Conservation (phyloP, 2,329 filamentous ascomycete species). For the Mycosphaerelloides madeirae region DNA sequence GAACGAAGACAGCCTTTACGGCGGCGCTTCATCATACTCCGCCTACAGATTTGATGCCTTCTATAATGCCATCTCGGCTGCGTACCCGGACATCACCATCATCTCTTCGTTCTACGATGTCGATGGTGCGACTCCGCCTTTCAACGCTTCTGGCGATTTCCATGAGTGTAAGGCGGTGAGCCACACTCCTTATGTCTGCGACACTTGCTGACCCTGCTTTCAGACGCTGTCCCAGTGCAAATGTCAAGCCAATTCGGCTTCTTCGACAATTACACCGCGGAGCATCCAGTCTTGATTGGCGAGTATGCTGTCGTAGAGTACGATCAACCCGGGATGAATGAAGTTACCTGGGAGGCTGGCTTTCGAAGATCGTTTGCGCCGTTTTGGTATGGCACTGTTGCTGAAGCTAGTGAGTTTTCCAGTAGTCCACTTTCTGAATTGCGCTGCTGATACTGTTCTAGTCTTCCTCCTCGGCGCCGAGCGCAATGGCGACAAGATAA, state of each 20-base stretch:
- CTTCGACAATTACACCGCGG: constrained; percentile 47
- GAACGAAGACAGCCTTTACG: constrained; percentile 61
- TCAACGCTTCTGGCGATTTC: constrained; percentile 3
- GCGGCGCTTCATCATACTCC: constrained; percentile 34
- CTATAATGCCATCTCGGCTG: constrained; percentile 53
- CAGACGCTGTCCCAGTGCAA: constrained; percentile 27
- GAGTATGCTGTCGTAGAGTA: constrained; percentile 52
- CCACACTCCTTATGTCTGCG: not conserved
- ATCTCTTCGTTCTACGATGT: constrained; percentile 45
- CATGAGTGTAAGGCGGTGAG: not conserved
- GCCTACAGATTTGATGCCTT: constrained; percentile 56
- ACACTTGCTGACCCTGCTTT: constrained; percentile 14
- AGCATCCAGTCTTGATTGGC: constrained; percentile 38
- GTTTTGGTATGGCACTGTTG: constrained; percentile 53
- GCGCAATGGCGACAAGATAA: constrained; percentile 58
- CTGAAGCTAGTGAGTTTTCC: constrained; percentile 46
- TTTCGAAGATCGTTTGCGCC: constrained; percentile 41
- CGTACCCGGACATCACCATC: constrained; percentile 55
- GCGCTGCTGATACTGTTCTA: no score
- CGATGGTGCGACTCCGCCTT: constrained; percentile 12
- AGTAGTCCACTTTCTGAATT: no score
- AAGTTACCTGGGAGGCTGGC: constrained; percentile 40
- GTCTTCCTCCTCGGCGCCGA: constrained; percentile 62
- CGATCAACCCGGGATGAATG: constrained; percentile 34
- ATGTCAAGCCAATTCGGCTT: constrained; percentile 28